Conservation (phyloP, 495 filamentous ascomycete genomes). For the Penicillium crystallinum region DNA sequence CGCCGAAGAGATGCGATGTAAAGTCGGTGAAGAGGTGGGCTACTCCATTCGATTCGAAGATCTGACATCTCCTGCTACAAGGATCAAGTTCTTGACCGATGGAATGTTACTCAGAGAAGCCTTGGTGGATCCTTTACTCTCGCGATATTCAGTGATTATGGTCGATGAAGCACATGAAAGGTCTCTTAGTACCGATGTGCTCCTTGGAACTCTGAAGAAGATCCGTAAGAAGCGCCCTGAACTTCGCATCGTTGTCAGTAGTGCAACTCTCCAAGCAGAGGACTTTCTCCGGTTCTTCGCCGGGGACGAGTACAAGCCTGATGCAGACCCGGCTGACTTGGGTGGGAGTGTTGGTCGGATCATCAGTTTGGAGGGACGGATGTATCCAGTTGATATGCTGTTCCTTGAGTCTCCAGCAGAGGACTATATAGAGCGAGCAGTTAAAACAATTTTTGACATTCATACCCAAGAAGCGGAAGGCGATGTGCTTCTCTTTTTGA, state of each 20-base stretch:
- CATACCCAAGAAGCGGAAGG: constrained; percentile 80
- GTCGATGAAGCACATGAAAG: constrained; percentile 97
- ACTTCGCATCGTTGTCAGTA: constrained; percentile 85
- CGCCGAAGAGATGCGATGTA: constrained; percentile 87
- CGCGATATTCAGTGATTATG: constrained; percentile 95
- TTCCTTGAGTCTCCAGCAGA: constrained; percentile 77
- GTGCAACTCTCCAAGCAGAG: constrained; percentile 89
- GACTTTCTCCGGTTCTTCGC: constrained; percentile 82
- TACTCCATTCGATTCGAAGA: constrained; percentile 98
- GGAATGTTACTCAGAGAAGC: constrained; percentile 92
- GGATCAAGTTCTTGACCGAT: constrained; percentile 96
- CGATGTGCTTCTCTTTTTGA: constrained; percentile 89
- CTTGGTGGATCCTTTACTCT: constrained; percentile 85
- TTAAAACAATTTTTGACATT: constrained; percentile 89
- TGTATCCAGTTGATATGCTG: constrained; percentile 85
- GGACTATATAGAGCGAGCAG: constrained; percentile 81
- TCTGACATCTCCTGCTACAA: constrained; percentile 78
- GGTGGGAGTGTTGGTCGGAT: constrained; percentile 58
- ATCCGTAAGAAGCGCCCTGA: constrained; percentile 78
- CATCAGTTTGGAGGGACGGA: constrained; percentile 84
- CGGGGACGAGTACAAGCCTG: constrained; percentile 36
- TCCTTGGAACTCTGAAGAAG: constrained; percentile 93
- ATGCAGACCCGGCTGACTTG: constrained; percentile 35
- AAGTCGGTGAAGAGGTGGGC: constrained; percentile 90
- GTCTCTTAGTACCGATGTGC: constrained; percentile 87